phyloP scores from a whole-genome alignment of 2,329 filamentous ascomycete genomes.

The Aureobasidium subglaciale region DNA sequence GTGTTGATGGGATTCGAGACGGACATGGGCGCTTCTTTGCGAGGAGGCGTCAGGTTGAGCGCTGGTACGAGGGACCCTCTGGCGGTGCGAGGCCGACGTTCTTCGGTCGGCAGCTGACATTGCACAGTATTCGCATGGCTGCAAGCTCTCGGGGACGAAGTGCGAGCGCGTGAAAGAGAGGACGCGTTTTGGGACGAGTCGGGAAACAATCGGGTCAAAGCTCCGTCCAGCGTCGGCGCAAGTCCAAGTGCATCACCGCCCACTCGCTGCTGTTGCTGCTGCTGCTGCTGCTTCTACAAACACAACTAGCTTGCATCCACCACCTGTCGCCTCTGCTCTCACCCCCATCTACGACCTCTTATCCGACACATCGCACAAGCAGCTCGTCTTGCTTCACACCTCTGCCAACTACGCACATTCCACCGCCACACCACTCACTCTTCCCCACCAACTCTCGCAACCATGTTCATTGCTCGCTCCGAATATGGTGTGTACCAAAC shows the following conservation, averaged over 20 bases:
- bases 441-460: conserved; percentile 39
- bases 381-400: background rate
- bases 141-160: background rate
- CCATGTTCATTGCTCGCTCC: conserved; percentile 99
- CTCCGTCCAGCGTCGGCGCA: background rate
- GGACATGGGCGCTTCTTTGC: conserved; percentile 21
- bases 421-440: conserved; percentile 6
- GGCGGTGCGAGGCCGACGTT: conserved; percentile 25
- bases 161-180: background rate
- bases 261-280: background rate
- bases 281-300: background rate
- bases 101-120: conserved; percentile 16
- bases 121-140: conserved; percentile 10
- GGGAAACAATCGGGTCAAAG: background rate
- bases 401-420: background rate
- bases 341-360: background rate
- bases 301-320: background rate
- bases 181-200: background rate
- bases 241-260: background rate
- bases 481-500: conserved; percentile 77
- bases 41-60: background rate
- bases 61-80: conserved; percentile 28
- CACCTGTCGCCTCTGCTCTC: background rate
- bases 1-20: conserved; percentile 30
- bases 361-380: background rate